A percentile compares a stretch with the other conserved stretches of the same genome.
These are phyloP conservation scores for Aspergillus brunneoviolaceus DNA, from an alignment of 2,329 filamentous ascomycete species.

Conservation along the genomic window DNA sequence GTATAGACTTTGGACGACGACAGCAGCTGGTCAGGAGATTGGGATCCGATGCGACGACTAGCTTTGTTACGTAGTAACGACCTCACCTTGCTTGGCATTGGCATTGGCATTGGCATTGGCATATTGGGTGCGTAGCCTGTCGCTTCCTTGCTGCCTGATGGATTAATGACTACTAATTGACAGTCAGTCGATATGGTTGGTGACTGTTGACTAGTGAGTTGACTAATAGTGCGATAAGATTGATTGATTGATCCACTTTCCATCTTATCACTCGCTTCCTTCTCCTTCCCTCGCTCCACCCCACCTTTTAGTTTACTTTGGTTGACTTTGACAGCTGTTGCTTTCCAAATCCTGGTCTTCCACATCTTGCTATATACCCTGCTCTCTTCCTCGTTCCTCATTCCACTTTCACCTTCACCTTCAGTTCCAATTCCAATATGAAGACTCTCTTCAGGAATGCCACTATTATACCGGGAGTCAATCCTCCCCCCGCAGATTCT, in stretches of 20 bases:
- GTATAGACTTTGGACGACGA: background rate
- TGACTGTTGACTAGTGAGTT: background rate
- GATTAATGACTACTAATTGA: no score
- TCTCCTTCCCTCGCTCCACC: background rate
- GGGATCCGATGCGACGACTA: background rate
- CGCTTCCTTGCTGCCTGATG: background rate
- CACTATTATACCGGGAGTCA: conserved; percentile 7
- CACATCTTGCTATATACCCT: background rate
- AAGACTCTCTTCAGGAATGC: conserved; percentile 21
- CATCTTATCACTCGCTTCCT: background rate
- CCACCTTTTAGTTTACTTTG: background rate
- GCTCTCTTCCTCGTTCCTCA: background rate
- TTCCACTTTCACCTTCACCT: no score
- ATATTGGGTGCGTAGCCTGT: background rate
- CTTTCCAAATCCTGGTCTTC: background rate
- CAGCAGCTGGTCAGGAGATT: background rate
- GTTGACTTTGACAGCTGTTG: background rate
- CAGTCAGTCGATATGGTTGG: no score
- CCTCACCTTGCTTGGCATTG: background rate
- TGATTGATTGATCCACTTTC: no score
- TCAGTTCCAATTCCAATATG: conserved; percentile 9
- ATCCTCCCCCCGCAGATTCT: background rate
- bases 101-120: no score
- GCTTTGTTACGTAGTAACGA: background rate
- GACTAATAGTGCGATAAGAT: background rate